Percentiles rank a stretch among this genome's conserved stretches.
phyloP scores from a whole-genome alignment of 306 rosid species.

The Herpetospermum pedunculosum region DNA sequence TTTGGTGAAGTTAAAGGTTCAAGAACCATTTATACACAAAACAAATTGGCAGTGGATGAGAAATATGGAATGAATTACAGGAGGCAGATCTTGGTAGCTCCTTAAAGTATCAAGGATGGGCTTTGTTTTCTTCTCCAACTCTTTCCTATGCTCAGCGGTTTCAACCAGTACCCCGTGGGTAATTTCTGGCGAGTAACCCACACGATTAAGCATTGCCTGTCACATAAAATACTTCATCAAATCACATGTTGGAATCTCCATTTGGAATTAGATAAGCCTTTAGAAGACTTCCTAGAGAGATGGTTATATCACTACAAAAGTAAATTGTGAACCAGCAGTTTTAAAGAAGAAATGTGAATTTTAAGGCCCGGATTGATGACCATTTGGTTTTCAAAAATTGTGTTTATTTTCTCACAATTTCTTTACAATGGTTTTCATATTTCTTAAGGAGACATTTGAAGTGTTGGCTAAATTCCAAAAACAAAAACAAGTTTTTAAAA shows the following conservation, averaged over 20 bases:
- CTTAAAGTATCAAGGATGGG: conserved; percentile 81
- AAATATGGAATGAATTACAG: conserved; percentile 29
- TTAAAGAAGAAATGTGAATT: not conserved
- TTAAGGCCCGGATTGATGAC: too few relatives aligned
- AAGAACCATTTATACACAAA: not conserved
- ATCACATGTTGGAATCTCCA: not conserved
- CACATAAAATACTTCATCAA: not conserved
- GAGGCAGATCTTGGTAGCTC: conserved; percentile 95
- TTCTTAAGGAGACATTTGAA: too few relatives aligned
- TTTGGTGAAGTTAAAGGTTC: not conserved
- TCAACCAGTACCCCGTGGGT: conserved; percentile 80
- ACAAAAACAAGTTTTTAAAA: too few relatives aligned
- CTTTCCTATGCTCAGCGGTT: conserved; percentile 82
- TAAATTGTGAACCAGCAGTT: not conserved
- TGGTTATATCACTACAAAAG: not conserved
- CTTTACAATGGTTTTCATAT: too few relatives aligned
- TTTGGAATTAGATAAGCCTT: not conserved
- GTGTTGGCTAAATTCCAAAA: too few relatives aligned
- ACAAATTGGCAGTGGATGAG: not conserved
- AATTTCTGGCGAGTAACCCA: conserved; percentile 79
- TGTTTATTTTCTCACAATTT: too few relatives aligned
- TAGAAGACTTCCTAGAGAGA: not conserved
- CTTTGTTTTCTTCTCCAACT: conserved; percentile 85
- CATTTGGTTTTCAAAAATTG: too few relatives aligned
- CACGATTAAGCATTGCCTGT: conserved; percentile 73